phyloP scores from a whole-genome alignment of 768 basidiomycete species.

The Kwoniella sp. region DNA sequence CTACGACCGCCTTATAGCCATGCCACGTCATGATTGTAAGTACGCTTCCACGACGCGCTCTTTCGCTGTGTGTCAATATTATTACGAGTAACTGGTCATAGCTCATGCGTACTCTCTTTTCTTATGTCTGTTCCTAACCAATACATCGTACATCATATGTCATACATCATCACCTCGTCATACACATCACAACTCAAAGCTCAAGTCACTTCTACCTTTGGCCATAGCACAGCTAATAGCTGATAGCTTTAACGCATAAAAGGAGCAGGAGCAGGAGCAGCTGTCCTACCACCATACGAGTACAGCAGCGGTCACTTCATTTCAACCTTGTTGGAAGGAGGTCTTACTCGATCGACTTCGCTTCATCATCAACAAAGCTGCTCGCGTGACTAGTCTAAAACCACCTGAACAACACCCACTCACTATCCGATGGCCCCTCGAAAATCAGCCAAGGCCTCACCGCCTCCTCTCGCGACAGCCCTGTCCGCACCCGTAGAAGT shows the following conservation, averaged over 20 bases:
- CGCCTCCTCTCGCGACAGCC: neutral
- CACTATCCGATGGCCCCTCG: constrained; percentile 6
- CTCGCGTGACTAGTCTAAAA: neutral
- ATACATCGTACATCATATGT: neutral
- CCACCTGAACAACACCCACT: too few relatives aligned
- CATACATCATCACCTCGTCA: neutral
- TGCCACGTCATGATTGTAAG: constrained; percentile 7
- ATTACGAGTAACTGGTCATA: neutral
- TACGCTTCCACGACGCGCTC: constrained; percentile 15
- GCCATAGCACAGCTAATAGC: too few relatives aligned
- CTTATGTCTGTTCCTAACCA: neutral
- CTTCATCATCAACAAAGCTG: too few relatives aligned
- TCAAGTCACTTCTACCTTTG: too few relatives aligned
- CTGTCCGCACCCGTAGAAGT: neutral
- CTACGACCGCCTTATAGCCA: neutral
- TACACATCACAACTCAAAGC: too few relatives aligned
- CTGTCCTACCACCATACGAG: too few relatives aligned
- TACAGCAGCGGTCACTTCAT: too few relatives aligned
- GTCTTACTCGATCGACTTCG: too few relatives aligned
- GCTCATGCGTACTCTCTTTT: neutral
- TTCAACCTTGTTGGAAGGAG: too few relatives aligned
- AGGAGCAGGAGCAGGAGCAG: too few relatives aligned
- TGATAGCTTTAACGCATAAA: too few relatives aligned
- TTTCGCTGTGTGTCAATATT: neutral
- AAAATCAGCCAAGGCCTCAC: constrained; percentile 1